phyloP scores from a whole-genome alignment of 805 yeast genomes.

The Kodamaea jinghongensis region DNA sequence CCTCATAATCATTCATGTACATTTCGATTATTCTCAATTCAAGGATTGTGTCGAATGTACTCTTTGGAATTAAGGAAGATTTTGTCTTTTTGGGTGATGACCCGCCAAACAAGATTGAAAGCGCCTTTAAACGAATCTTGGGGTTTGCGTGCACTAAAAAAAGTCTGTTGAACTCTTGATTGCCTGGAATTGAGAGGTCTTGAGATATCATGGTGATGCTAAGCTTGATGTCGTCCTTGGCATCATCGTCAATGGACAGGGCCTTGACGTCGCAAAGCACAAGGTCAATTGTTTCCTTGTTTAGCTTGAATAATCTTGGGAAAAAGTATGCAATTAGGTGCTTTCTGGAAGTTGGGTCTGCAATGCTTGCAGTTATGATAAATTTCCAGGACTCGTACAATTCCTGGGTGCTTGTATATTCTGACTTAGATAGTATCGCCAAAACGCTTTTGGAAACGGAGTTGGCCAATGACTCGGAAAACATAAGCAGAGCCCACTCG shows the following conservation, averaged over 20 bases:
- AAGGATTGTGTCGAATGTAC: constrained; percentile 43
- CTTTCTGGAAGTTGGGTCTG: constrained; percentile 29
- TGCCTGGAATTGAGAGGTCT: constrained; percentile 8
- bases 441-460: constrained; percentile 59
- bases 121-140: constrained; percentile 48
- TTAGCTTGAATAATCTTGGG: constrained; percentile 58
- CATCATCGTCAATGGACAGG: constrained; percentile 27
- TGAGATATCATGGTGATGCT: constrained; percentile 46
- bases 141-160: constrained; percentile 48
- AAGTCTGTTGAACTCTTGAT: constrained; percentile 18
- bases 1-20: constrained; percentile 56
- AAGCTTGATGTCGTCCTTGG: constrained; percentile 39
- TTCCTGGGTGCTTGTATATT: constrained; percentile 11
- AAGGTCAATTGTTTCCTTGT: constrained; percentile 39
- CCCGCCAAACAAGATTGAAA: constrained; percentile 60
- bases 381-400: constrained; percentile 58
- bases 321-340: constrained; percentile 59
- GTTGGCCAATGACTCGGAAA: constrained; percentile 61
- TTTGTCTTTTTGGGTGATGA: constrained; percentile 41
- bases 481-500: constrained; percentile 49
- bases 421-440: constrained; percentile 21
- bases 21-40: constrained; percentile 39
- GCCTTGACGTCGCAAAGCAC: constrained; percentile 33
- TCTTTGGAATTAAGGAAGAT: constrained; percentile 52
- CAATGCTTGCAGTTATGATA: constrained; percentile 33